phyloP scores from a whole-genome alignment of 2,329 filamentous ascomycete genomes.

The Trichoderma cornu-damae region DNA sequence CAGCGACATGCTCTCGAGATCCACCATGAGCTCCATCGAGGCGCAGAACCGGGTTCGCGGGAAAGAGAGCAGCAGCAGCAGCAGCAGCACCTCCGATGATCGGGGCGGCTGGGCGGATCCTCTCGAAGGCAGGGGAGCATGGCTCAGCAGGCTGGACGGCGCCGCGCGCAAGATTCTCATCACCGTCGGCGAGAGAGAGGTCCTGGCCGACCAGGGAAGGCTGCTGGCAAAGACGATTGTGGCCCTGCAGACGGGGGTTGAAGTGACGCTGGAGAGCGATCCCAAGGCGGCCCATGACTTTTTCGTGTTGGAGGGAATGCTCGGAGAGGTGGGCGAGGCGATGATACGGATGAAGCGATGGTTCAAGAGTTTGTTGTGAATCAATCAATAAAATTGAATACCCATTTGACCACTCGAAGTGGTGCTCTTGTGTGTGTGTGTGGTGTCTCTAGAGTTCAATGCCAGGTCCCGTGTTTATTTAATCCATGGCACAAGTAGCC shows the following conservation, averaged over 20 bases:
- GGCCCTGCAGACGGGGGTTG: slow-evolving; percentile 20
- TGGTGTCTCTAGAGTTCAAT: no score
- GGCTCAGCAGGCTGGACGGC: slow-evolving; percentile 27
- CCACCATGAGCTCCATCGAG: slow-evolving; percentile 15
- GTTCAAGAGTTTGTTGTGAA: slow-evolving; percentile 23
- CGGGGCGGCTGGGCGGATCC: slow-evolving; percentile 25
- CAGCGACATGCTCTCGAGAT: slow-evolving; percentile 33
- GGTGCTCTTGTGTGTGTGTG: no score
- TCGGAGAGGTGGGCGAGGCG: slow-evolving; percentile 25
- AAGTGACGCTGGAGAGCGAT: slow-evolving; percentile 28
- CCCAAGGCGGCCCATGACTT: slow-evolving; percentile 34
- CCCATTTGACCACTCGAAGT: no score
- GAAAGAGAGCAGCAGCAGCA: slow-evolving; percentile 17
- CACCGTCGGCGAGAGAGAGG: slow-evolving; percentile 31
- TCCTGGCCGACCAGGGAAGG: slow-evolving; percentile 30
- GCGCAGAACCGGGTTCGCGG: slow-evolving; percentile 16
- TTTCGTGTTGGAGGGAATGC: slow-evolving; percentile 26
- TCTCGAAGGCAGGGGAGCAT: slow-evolving; percentile 27
- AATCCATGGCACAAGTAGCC: no score
- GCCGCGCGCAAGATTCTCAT: slow-evolving; percentile 29
- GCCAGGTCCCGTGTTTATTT: no score
- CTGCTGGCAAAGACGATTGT: slow-evolving; percentile 25
- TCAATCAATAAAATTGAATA: no score
- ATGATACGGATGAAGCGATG: slow-evolving; percentile 32
- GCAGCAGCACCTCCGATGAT: slow-evolving; percentile 17